Evolutionary conservation across 1,139 yeast genomes (phyloP), one percentile per base, ranked within the genome.

Genomic region (Candida gigantensis): DNA sequence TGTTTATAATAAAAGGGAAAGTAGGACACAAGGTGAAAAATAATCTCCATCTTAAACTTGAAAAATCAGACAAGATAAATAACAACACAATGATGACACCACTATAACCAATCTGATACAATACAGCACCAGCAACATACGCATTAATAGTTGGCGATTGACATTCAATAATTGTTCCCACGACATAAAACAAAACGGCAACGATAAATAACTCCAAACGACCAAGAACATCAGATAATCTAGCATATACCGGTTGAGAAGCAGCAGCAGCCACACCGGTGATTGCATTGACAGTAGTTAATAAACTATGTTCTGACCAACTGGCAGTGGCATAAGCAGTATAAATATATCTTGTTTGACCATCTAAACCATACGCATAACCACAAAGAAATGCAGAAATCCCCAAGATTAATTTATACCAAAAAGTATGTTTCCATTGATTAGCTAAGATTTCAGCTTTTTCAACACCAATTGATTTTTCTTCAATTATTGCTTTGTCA

Each of bases 131-230:
- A 12, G 83, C 92, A 36, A 88, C 84, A 49, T 77, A 84, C 25
- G 80, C 65, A 43, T 78, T 74, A 24, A 84, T 79, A 48, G 79
- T 78, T 43, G 68, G 71, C 5, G 90, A 80, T 50, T 79, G 84
- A 2, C 84, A 78, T 60, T 81, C 81, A 45, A 83, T 74, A 34
- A 85, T 72, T 6, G 89, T 83, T 23, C 94, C 94, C 32, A 84
- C 68, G 12, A 72, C 73, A 51, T 84, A 83, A 46, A 84, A 74
- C 6, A 84, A 46, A 17, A 83, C 64, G 0, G 85, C 68, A 7
- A 78, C 58, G 19, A 76, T 32, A 32, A 80, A 61, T 41, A 83
- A 58, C 46, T 78, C 79, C 30, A 80, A 57, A 51, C 94, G 76
- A 25, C 92, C 92, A 54, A 81, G 82, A 15, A 77, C 70, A 58